Evolutionary conservation across 2,329 filamentous ascomycete species (phyloP).

Genomic region (Colletotrichum sp.): DNA sequence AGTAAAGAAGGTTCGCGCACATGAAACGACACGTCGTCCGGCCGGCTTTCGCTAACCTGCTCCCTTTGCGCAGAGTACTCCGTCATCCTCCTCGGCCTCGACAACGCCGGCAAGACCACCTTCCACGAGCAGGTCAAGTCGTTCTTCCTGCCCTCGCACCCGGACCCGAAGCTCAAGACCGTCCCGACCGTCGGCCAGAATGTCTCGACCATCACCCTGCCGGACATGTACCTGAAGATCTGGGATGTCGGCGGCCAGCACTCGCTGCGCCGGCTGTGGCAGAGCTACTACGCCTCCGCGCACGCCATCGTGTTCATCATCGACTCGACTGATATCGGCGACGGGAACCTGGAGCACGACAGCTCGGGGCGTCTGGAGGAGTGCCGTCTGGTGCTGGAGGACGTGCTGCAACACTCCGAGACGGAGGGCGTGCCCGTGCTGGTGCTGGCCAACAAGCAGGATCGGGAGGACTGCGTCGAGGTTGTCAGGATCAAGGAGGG

Average conservation of each 20-base stretch:
- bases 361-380: slow-evolving; percentile 75
- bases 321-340: slow-evolving; percentile 91
- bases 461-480: slow-evolving; percentile 96
- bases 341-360: slow-evolving; percentile 67
- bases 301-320: slow-evolving; percentile 99
- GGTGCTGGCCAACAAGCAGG: slow-evolving; percentile 96
- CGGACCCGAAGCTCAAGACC: slow-evolving; percentile 76
- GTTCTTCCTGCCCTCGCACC: slow-evolving; percentile 71
- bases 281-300: slow-evolving; percentile 91
- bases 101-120: slow-evolving; percentile 98
- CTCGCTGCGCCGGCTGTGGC: slow-evolving; percentile 88
- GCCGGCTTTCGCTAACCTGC: not conserved
- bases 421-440: slow-evolving; percentile 90
- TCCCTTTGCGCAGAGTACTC: slow-evolving; percentile 76
- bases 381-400: slow-evolving; percentile 87
- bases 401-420: slow-evolving; percentile 85
- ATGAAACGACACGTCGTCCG: not conserved
- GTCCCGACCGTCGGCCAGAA: slow-evolving; percentile 98
- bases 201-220: slow-evolving; percentile 86
- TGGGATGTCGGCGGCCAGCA: slow-evolving; percentile 98
- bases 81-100: slow-evolving; percentile 92
- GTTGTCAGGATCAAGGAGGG: slow-evolving; percentile 98
- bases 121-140: slow-evolving; percentile 97
- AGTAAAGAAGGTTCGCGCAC: slow-evolving; percentile 83
- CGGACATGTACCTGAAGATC: slow-evolving; percentile 96